Percentiles rank a stretch among this genome's conserved stretches.
These are phyloP conservation scores for Imleria badia DNA, from an alignment of 768 basidiomycete genomes.

Conservation along the genomic window DNA sequence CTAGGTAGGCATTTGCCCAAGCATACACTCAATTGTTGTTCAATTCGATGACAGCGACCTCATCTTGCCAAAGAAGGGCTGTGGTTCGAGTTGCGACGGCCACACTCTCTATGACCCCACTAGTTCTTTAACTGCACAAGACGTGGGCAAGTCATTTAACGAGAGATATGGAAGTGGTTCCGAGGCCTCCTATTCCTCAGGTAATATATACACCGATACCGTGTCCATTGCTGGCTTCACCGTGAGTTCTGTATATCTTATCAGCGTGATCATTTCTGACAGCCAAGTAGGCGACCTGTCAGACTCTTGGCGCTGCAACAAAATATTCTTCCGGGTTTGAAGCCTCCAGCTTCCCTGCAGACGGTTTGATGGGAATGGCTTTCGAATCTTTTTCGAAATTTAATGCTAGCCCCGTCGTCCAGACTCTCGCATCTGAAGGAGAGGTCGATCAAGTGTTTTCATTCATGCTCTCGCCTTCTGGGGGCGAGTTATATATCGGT, in stretches of 20 bases:
- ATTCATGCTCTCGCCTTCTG: constrained; percentile 17
- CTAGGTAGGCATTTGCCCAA: constrained; percentile 1
- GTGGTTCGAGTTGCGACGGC: constrained; percentile 8
- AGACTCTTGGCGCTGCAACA: constrained; percentile 6
- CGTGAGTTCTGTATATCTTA: background rate
- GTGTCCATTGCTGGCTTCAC: constrained; percentile 3
- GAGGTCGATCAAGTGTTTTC: constrained; percentile 28
- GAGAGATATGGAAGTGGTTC: constrained; percentile 41
- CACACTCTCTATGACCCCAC: constrained; percentile 24
- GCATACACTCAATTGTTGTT: background rate
- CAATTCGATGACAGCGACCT: constrained; percentile 9
- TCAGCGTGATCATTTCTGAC: background rate
- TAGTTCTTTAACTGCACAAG: constrained; percentile 25
- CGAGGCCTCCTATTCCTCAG: constrained; percentile 33
- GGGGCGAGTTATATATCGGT: constrained; percentile 38
- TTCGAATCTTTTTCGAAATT: constrained; percentile 27
- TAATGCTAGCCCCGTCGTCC: constrained; percentile 27
- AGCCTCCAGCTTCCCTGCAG: background rate
- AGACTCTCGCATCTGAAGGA: constrained; percentile 21
- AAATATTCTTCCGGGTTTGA: background rate
- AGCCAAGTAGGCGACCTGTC: constrained; percentile 1
- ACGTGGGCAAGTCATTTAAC: constrained; percentile 21
- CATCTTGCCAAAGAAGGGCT: constrained; percentile 11
- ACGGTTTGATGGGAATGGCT: constrained; percentile 29
- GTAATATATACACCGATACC: constrained; percentile 38